Percentiles rank a stretch among this genome's conserved stretches.
These are phyloP conservation scores for Wallacemonas sp. DNA, from an alignment of 208 protist species.

Conservation along the genomic window DNA sequence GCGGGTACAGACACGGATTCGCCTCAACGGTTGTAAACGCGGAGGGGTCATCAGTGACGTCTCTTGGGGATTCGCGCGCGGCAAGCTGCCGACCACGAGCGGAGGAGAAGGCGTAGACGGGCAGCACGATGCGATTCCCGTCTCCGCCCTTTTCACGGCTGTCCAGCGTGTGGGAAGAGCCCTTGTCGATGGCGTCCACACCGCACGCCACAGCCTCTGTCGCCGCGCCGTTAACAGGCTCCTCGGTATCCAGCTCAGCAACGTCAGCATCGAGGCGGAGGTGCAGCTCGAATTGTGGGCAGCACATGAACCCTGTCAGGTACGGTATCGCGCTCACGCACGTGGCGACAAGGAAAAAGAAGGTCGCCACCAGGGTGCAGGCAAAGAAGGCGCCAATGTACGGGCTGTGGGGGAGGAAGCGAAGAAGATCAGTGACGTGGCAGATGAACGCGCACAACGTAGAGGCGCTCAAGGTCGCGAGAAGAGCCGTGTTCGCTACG, in stretches of 20 bases:
- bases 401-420: not conserved
- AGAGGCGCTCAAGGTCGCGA: not conserved
- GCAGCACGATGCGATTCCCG: not conserved
- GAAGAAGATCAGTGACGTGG: not conserved
- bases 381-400: not conserved
- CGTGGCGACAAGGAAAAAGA: not conserved
- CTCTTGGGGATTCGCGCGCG: too few species aligned
- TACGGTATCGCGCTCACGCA: not conserved
- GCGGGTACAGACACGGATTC: too few species aligned
- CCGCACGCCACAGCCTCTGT: too few species aligned
- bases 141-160: too few species aligned
- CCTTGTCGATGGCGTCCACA: too few species aligned
- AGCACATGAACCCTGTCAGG: not conserved
- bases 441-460: not conserved
- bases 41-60: too few species aligned
- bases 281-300: not conserved
- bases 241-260: not conserved
- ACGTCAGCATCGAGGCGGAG: not conserved
- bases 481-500: not conserved
- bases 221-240: too few species aligned
- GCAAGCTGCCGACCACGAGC: too few species aligned
- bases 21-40: too few species aligned
- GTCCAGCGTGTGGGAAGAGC: too few species aligned
- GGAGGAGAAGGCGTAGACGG: not conserved
- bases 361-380: not conserved